Percentiles rank a stretch among this genome's conserved stretches.
Conservation (phyloP, 1,284 basidiomycete genomes). For the Prillingera fragicola region DNA sequence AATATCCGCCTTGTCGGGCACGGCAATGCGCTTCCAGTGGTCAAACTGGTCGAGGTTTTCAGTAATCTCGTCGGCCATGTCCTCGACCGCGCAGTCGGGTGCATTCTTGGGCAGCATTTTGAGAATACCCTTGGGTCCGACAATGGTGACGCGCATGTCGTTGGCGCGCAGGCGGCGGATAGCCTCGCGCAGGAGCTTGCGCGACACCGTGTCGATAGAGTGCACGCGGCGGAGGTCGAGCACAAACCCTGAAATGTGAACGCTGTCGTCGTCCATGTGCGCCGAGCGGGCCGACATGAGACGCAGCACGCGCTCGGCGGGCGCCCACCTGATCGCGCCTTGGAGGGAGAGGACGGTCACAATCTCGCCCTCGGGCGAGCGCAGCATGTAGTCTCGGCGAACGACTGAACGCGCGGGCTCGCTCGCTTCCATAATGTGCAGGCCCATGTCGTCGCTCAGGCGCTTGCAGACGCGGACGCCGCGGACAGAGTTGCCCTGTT, state of each 20-base stretch:
- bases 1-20: too few species aligned
- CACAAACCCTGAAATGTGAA: constrained; percentile 6
- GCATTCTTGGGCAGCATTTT: too few species aligned
- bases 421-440: constrained; percentile 18
- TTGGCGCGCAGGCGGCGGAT: constrained; percentile 7
- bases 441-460: constrained; percentile 18
- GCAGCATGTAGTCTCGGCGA: constrained; percentile 14
- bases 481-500: constrained; percentile 11
- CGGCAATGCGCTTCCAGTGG: too few species aligned
- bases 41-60: too few species aligned
- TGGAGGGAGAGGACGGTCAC: constrained; percentile 9
- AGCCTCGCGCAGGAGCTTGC: constrained; percentile 13
- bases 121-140: constrained; percentile 14
- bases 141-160: constrained; percentile 3
- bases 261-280: neutral
- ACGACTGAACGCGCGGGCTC: constrained; percentile 15
- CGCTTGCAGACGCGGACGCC: constrained; percentile 14
- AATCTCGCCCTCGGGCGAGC: constrained; percentile 1
- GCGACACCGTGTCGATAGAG: constrained; percentile 8
- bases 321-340: constrained; percentile 16
- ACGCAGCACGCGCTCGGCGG: constrained; percentile 17
- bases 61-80: too few species aligned
- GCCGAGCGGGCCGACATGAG: constrained; percentile 6
- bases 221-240: constrained; percentile 15
- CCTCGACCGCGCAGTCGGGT: too few species aligned